These are phyloP conservation scores for Eimeria sp. DNA, from an alignment of 169 alveolate species.

Conservation along the genomic window DNA sequence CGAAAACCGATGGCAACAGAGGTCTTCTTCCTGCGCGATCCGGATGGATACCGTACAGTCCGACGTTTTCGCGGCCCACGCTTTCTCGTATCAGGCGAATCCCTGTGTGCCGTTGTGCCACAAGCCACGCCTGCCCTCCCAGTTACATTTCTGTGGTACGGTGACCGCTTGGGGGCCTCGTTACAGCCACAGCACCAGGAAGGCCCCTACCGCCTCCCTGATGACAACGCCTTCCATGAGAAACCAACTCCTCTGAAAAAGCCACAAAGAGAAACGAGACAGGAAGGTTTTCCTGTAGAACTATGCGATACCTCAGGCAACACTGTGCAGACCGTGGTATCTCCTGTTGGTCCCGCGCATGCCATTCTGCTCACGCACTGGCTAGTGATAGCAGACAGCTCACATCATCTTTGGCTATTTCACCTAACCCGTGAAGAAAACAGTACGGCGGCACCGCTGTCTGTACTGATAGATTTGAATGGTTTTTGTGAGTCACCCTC, in stretches of 20 bases:
- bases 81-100: background rate
- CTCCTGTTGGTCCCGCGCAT: slow-evolving; percentile 45
- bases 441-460: background rate
- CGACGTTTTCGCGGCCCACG: slow-evolving; percentile 59
- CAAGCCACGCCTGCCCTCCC: slow-evolving; percentile 46
- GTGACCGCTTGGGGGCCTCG: slow-evolving; percentile 6
- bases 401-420: slow-evolving; percentile 46
- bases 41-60: slow-evolving; percentile 8
- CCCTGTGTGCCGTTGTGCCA: slow-evolving; percentile 52
- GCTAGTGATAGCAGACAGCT: slow-evolving; percentile 55
- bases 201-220: slow-evolving; percentile 61
- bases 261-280: background rate
- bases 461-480: background rate
- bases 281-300: slow-evolving; percentile 62
- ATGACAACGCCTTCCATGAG: background rate
- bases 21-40: slow-evolving; percentile 4
- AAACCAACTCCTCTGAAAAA: background rate
- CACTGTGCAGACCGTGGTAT: slow-evolving; percentile 45
- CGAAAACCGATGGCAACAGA: slow-evolving; percentile 36
- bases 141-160: slow-evolving; percentile 1
- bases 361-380: slow-evolving; percentile 44
- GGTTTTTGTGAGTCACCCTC: background rate
- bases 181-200: slow-evolving; percentile 35
- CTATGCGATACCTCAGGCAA: slow-evolving; percentile 49
- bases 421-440: background rate